Base-by-base conservation (phyloP, 257 asterid species). In the Jacaranda mimosifolia region DNA sequence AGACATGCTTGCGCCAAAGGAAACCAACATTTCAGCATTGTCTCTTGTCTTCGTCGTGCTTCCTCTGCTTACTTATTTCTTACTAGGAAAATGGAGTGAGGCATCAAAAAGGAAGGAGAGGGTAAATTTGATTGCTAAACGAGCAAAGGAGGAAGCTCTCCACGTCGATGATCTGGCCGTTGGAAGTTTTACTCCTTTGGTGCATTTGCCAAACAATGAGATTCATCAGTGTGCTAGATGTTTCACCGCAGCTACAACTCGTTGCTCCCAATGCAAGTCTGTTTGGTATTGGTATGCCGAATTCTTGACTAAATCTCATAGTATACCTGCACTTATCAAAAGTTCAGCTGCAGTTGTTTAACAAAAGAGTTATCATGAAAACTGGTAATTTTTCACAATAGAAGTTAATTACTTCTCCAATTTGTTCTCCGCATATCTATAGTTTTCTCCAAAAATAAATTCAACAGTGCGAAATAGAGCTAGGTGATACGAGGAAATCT, bases 71-170 rank as follows among this genome's bases (percentile, higher is more conserved):
- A 71, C 85, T 64, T 92, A 91, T 72, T 68, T 92, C 81, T 62
- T 92, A 74, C 86, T 92, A 75, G 97, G 97, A 63, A 92, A 85
- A 87, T 92, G 92, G 94, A 86, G 86, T 75, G 95, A 92, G 82
- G 39, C 84, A 57, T 59, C 88, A 21, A 86, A 86, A 72, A 85
- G 82, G 83, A 87, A 89, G 83, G 93, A 89, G 79, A 80, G 83
- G 68, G 53, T 79, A 68, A 81, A 82, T 77, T 72, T 82, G 59
- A 83, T 92, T 49, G 83, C 88, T 55, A 77, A 85, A 55, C 83
- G 77, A 84, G 91, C 87, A 57, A 81, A 88, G 73, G 92, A 88
- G 79, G 92, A 85, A 77, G 83, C 92, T 65, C 52, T 75, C 75
- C 82, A 18, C 55, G 80, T 77, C 35, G 83, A 88, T 60, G 68